A percentile compares a stretch with the other conserved stretches of the same genome.
phyloP scores from a whole-genome alignment of 202 grass and related monocot species.

The Sporobolus alterniflorus region DNA sequence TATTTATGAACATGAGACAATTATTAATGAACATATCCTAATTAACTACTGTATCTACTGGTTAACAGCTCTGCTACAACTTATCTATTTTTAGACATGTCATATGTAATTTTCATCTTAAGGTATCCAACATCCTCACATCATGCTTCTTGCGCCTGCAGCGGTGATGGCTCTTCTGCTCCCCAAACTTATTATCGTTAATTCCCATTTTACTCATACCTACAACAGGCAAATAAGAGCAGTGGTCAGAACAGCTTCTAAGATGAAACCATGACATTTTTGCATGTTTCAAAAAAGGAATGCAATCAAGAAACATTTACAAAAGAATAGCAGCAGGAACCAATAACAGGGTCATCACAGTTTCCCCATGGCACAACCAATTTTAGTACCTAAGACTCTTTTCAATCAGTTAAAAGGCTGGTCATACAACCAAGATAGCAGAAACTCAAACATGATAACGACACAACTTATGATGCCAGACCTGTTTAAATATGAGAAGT shows the following conservation, averaged over 20 bases:
- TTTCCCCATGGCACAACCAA: no score
- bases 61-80: background rate
- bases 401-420: no score
- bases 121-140: slow-evolving; percentile 57
- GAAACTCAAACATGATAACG: no score
- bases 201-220: slow-evolving; percentile 72
- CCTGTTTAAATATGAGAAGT: no score
- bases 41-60: background rate
- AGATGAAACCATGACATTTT: background rate
- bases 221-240: slow-evolving; percentile 14
- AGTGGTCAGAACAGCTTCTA: background rate
- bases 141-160: slow-evolving; percentile 79
- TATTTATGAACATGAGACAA: no score
- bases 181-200: slow-evolving; percentile 64
- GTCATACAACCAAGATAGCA: no score
- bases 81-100: background rate
- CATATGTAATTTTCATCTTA: slow-evolving; percentile 33
- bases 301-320: background rate
- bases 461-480: no score
- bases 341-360: no score
- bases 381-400: no score
- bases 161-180: slow-evolving; percentile 80
- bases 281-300: background rate
- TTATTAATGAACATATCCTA: no score
- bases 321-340: no score